Evolutionary conservation across 2,329 filamentous ascomycete genomes (phyloP).

Genomic region (Pezicula rhizophila): DNA sequence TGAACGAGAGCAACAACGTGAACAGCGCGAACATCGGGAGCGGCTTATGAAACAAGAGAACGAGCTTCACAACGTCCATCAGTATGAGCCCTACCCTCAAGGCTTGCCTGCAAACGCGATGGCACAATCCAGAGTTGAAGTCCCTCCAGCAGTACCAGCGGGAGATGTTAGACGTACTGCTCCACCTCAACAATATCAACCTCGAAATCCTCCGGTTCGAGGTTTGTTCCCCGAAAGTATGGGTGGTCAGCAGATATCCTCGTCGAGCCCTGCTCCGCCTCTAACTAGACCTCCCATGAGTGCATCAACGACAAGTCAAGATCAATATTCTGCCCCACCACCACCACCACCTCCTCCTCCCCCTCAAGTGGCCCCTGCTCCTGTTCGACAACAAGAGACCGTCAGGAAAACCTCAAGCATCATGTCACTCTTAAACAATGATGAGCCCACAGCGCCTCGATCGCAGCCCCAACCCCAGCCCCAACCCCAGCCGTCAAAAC

Average conservation of each 20-base stretch:
- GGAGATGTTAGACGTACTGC: slow-evolving; percentile 18
- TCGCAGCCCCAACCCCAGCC: slow-evolving; percentile 27
- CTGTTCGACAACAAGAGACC: slow-evolving; percentile 34
- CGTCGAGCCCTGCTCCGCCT: slow-evolving; percentile 19
- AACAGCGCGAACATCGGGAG: slow-evolving; percentile 12
- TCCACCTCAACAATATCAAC: slow-evolving; percentile 21
- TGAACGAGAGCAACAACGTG: slow-evolving; percentile 5
- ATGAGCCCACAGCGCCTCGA: slow-evolving; percentile 42
- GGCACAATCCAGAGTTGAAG: slow-evolving; percentile 18
- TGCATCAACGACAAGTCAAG: slow-evolving; percentile 19
- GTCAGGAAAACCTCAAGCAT: slow-evolving; percentile 58
- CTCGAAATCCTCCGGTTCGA: slow-evolving; percentile 19
- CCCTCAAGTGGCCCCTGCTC: slow-evolving; percentile 28
- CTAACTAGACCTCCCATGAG: slow-evolving; percentile 18
- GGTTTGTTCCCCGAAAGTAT: slow-evolving; percentile 20
- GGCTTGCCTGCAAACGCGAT: slow-evolving; percentile 13
- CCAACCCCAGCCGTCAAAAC: slow-evolving; percentile 21
- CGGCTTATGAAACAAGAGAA: slow-evolving; percentile 26
- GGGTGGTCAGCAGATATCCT: slow-evolving; percentile 15
- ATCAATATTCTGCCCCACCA: slow-evolving; percentile 18
- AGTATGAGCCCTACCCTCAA: slow-evolving; percentile 26
- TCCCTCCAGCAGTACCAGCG: slow-evolving; percentile 7
- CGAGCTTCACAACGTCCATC: slow-evolving; percentile 28
- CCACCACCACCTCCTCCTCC: slow-evolving; percentile 11
- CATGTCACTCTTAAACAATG: slow-evolving; percentile 56